Evolutionary conservation across 139 green algal species (phyloP).

Genomic region (Desmodesmus armatus): DNA sequence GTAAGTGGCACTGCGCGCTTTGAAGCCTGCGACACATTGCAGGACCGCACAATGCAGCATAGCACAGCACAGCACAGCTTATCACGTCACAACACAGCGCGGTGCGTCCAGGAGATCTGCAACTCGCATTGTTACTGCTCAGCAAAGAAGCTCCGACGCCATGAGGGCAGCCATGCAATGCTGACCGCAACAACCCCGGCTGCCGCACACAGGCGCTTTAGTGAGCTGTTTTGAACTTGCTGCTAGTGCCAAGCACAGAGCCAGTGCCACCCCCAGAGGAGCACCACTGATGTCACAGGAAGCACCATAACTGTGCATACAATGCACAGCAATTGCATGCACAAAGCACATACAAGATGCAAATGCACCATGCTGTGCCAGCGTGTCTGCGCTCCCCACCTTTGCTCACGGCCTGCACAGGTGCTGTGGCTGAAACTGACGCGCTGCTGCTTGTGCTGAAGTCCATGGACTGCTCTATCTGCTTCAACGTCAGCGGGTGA

Average conservation of each 20-base stretch:
- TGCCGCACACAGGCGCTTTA: no score
- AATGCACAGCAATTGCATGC: background rate
- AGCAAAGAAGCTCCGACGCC: background rate
- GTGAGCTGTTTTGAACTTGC: background rate
- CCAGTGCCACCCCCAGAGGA: background rate
- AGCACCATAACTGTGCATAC: background rate
- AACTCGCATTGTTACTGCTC: background rate
- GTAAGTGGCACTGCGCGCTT: background rate
- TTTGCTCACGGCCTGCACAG: constrained; percentile 16
- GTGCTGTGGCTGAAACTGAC: background rate
- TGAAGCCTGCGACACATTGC: background rate
- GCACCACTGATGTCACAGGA: background rate
- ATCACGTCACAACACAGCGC: background rate
- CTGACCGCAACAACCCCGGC: no score
- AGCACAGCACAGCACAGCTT: background rate
- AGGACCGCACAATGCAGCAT: background rate
- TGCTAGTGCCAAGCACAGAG: background rate
- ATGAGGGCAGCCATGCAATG: no score
- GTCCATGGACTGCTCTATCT: constrained; percentile 26
- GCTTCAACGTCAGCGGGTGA: constrained; percentile 23
- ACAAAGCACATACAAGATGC: background rate
- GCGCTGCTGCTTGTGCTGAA: constrained; percentile 4
- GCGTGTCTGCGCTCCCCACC: background rate
- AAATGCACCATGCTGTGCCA: background rate
- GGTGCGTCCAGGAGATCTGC: background rate